A percentile compares a stretch with the other conserved stretches of the same genome.
Evolutionary conservation across 2,329 filamentous ascomycete species (phyloP).

Genomic region (Orbilia oligospora): DNA sequence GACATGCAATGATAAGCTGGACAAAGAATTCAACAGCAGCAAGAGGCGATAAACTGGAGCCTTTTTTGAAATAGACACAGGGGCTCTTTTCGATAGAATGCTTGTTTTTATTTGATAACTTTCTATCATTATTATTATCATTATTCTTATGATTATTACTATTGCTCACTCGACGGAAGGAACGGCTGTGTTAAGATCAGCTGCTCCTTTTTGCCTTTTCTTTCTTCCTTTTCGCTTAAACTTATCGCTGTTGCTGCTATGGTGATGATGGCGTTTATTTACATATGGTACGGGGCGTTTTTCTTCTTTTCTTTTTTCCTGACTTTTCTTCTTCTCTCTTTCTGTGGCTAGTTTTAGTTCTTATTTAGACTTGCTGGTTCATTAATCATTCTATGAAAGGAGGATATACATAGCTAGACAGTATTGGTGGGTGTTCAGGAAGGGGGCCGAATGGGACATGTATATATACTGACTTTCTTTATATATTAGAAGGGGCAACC

Average conservation of each 20-base stretch:
- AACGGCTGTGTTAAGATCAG: constrained; percentile 36
- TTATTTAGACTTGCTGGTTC: constrained; percentile 20
- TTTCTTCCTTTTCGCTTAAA: constrained; percentile 19
- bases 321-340: constrained; percentile 2
- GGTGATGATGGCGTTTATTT: constrained; percentile 26
- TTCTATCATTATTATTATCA: constrained; percentile 24
- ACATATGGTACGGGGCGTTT: constrained; percentile 24
- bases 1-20: constrained; percentile 30
- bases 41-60: constrained; percentile 27
- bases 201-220: constrained; percentile 12
- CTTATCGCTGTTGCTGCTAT: background rate
- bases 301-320: constrained; percentile 1
- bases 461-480: background rate
- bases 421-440: no score
- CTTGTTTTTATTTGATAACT: constrained; percentile 24
- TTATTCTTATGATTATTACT: background rate
- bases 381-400: constrained; percentile 4
- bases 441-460: no score
- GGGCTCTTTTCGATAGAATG: constrained; percentile 37
- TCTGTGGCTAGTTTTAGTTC: background rate
- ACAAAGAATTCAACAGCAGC: constrained; percentile 13
- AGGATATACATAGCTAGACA: background rate
- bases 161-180: constrained; percentile 2
- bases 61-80: constrained; percentile 30
- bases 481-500: no score